phyloP scores from a whole-genome alignment of 306 rosid genomes.

The Herpetospermum pedunculosum region DNA sequence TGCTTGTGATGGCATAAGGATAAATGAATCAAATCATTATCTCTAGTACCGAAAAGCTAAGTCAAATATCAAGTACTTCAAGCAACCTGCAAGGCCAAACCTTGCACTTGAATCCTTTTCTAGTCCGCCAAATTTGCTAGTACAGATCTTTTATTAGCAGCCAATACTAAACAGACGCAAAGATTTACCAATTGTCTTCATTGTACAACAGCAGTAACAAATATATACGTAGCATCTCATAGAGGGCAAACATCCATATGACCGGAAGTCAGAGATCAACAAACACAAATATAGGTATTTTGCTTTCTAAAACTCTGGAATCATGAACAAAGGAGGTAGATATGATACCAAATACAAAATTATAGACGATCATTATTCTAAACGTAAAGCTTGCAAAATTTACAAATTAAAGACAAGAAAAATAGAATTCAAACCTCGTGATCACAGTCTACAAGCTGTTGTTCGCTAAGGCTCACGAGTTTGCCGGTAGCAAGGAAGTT shows the following conservation, averaged over 20 bases:
- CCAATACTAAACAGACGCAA: neutral
- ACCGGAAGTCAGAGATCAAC: neutral
- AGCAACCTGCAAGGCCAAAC: neutral
- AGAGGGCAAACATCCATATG: neutral
- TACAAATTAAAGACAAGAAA: neutral
- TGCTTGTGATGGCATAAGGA: too few species aligned
- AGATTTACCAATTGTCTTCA: neutral
- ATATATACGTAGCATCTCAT: neutral
- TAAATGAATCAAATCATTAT: neutral
- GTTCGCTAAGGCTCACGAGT: constrained; percentile 96
- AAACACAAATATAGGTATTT: neutral
- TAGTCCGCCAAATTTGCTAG: neutral
- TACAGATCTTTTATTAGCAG: neutral
- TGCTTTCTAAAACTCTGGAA: neutral
- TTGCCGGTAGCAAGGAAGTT: constrained; percentile 66
- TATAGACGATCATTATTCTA: neutral
- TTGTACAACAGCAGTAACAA: neutral
- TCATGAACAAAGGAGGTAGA: neutral
- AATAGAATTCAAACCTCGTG: constrained; percentile 48
- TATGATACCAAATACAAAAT: neutral
- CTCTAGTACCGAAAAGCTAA: neutral
- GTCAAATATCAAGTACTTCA: neutral
- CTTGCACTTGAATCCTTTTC: neutral
- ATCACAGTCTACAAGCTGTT: constrained; percentile 96
- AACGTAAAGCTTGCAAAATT: neutral